These are phyloP conservation scores for Chenopodium album DNA, from an alignment of 148 eudicot species.

Conservation along the genomic window DNA sequence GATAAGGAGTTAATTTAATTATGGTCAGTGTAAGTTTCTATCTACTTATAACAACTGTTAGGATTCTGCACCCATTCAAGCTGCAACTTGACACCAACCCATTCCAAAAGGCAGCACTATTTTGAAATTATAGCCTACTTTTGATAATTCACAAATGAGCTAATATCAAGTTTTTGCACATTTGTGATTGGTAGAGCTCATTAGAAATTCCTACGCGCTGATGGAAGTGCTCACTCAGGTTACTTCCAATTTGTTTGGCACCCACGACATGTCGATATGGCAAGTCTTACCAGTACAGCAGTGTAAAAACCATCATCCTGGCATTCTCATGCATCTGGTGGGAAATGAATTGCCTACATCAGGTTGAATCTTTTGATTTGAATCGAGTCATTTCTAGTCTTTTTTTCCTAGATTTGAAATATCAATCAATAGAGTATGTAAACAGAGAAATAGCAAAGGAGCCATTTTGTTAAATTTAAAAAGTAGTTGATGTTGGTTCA, in stretches of 20 bases:
- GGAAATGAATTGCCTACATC: too few species aligned
- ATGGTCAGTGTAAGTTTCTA: not conserved
- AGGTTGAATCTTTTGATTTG: too few species aligned
- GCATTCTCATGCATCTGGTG: too few species aligned
- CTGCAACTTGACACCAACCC: not conserved
- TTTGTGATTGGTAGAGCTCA: not conserved
- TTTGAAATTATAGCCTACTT: not conserved
- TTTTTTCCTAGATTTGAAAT: too few species aligned
- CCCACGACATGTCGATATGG: not conserved
- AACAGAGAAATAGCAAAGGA: too few species aligned
- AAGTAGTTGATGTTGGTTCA: too few species aligned
- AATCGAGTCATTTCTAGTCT: too few species aligned
- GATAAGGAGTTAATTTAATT: not conserved
- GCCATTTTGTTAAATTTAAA: too few species aligned
- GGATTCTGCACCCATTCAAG: not conserved
- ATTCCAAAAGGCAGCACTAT: not conserved
- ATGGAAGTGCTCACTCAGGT: not conserved
- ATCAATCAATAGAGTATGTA: too few species aligned
- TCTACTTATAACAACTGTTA: not conserved
- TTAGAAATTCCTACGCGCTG: not conserved
- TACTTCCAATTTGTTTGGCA: not conserved
- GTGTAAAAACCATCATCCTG: too few species aligned
- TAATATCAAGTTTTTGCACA: not conserved
- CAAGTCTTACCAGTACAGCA: too few species aligned
- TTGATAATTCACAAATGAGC: not conserved